These are phyloP conservation scores for Saccharomyces eubayanus DNA, from an alignment of 805 yeast species.

Conservation along the genomic window DNA sequence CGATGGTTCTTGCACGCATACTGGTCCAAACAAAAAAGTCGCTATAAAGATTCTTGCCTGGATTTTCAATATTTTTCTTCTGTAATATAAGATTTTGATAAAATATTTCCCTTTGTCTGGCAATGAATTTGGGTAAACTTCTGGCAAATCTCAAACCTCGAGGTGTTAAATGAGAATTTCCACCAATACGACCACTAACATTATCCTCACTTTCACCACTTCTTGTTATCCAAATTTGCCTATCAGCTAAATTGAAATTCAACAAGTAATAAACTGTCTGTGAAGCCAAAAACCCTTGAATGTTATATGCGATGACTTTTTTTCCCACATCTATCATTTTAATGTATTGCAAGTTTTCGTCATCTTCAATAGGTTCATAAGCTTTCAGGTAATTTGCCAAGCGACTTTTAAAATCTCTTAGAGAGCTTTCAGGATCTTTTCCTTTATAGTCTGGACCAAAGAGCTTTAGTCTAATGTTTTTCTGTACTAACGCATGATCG, in stretches of 20 bases:
- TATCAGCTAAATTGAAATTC: conserved; percentile 77
- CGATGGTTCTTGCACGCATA: conserved; percentile 69
- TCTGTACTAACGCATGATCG: conserved; percentile 67
- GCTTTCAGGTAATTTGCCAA: conserved; percentile 78
- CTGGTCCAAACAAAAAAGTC: conserved; percentile 93
- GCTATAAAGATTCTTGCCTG: conserved; percentile 27
- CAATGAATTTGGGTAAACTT: conserved; percentile 68
- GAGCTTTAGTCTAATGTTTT: conserved; percentile 74
- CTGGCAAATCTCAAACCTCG: conserved; percentile 70
- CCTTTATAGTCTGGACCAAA: conserved; percentile 87
- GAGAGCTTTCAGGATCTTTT: conserved; percentile 74
- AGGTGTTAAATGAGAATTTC: conserved; percentile 72
- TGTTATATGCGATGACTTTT: conserved; percentile 85
- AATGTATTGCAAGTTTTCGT: conserved; percentile 69
- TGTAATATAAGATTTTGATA: conserved; percentile 40
- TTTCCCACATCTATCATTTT: conserved; percentile 95
- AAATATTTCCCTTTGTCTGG: conserved; percentile 60
- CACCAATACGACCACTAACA: conserved; percentile 80
- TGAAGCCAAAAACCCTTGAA: conserved; percentile 81
- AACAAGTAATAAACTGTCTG: conserved; percentile 86
- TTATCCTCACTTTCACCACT: conserved; percentile 92
- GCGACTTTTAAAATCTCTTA: conserved; percentile 75
- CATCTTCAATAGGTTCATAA: conserved; percentile 82
- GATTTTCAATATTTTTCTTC: conserved; percentile 37
- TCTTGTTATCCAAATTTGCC: conserved; percentile 91